These are phyloP conservation scores for Deakozyma indianensis DNA, from an alignment of 805 yeast species.

Conservation along the genomic window DNA sequence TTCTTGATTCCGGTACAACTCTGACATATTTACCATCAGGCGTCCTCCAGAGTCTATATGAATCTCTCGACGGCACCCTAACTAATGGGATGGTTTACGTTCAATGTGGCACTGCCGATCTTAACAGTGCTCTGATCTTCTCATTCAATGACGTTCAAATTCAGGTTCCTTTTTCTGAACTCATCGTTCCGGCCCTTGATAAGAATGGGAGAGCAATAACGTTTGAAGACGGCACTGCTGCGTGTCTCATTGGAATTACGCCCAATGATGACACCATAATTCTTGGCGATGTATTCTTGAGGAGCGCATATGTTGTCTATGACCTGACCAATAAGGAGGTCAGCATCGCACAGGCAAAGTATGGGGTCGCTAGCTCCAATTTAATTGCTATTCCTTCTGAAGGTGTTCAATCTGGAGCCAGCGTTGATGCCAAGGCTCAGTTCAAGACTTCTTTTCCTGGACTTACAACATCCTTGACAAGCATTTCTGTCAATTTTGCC, in stretches of 20 bases:
- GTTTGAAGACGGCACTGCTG: conserved; percentile 10
- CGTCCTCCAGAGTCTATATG: conserved; percentile 17
- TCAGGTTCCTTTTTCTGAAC: conserved; percentile 27
- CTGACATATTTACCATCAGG: conserved; percentile 27
- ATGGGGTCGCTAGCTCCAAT: conserved; percentile 11
- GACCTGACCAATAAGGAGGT: conserved; percentile 41
- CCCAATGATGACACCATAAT: conserved; percentile 17
- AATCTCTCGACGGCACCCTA: conserved; percentile 22
- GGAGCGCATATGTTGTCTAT: conserved; percentile 48
- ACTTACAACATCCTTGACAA: too few relatives aligned
- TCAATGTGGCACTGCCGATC: conserved; percentile 20
- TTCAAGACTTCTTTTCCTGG: not conserved
- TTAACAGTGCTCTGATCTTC: conserved; percentile 23
- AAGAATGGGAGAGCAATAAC: conserved; percentile 7
- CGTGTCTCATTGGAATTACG: conserved; percentile 15
- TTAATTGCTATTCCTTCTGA: not conserved
- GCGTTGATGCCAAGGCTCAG: not conserved
- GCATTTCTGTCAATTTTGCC: too few relatives aligned
- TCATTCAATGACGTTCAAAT: conserved; percentile 38
- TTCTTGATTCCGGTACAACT: conserved; percentile 39
- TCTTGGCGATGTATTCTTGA: conserved; percentile 48
- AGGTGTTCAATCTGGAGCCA: not conserved
- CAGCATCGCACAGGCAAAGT: conserved; percentile 36
- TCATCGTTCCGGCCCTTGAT: conserved; percentile 8
- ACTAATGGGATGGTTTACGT: conserved; percentile 25